Evolutionary conservation across 2,329 filamentous ascomycete species (phyloP).

Genomic region (Aureobasidium zeae): DNA sequence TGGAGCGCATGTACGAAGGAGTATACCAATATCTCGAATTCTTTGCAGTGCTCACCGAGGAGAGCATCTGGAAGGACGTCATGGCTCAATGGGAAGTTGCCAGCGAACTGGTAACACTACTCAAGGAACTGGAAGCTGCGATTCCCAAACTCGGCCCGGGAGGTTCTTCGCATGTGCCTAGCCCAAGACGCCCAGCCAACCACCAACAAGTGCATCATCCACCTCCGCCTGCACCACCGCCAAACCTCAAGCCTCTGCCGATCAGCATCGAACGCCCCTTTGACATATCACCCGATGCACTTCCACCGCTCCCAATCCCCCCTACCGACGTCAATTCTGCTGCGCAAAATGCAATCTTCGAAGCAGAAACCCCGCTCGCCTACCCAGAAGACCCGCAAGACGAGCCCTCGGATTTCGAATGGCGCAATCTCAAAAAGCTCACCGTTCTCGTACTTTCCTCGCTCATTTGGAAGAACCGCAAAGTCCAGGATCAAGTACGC

Average conservation of each 20-base stretch:
- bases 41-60: slow-evolving; percentile 79
- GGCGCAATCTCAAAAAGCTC: slow-evolving; percentile 82
- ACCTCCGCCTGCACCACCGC: slow-evolving; percentile 1
- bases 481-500: slow-evolving; percentile 81
- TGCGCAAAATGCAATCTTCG: slow-evolving; percentile 32
- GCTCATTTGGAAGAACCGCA: slow-evolving; percentile 75
- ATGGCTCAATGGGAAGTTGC: slow-evolving; percentile 87
- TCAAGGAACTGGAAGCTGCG: slow-evolving; percentile 78
- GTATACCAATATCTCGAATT: slow-evolving; percentile 92
- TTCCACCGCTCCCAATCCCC: slow-evolving; percentile 29
- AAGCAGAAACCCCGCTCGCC: slow-evolving; percentile 33
- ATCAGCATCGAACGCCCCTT: slow-evolving; percentile 58
- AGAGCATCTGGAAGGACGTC: slow-evolving; percentile 70
- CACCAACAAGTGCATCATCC: background rate
- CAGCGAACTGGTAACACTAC: slow-evolving; percentile 76
- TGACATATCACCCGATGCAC: slow-evolving; percentile 35
- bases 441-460: slow-evolving; percentile 85
- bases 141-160: slow-evolving; percentile 66
- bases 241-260: slow-evolving; percentile 22
- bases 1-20: slow-evolving; percentile 93
- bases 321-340: slow-evolving; percentile 36
- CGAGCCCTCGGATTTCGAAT: slow-evolving; percentile 58
- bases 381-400: slow-evolving; percentile 44
- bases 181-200: slow-evolving; percentile 4
- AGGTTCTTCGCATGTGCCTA: slow-evolving; percentile 14